A percentile compares a stretch with the other conserved stretches of the same genome.
phyloP scores from a whole-genome alignment of 495 filamentous ascomycete species.

The Daldinia vernicosa region DNA sequence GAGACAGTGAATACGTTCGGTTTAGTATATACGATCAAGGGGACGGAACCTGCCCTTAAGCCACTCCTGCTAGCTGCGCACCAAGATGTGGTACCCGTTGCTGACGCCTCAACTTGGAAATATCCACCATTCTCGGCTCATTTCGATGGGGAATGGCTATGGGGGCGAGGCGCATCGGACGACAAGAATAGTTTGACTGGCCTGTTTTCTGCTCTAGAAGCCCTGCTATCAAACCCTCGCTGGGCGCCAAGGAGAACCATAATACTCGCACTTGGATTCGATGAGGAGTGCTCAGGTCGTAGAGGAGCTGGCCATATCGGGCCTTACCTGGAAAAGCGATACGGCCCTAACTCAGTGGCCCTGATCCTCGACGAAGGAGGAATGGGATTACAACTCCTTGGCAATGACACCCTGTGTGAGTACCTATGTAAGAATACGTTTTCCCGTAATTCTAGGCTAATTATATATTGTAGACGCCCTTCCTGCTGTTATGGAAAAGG shows the following conservation, averaged over 20 bases:
- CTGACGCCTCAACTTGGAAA: conserved; percentile 66
- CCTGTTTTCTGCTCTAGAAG: conserved; percentile 66
- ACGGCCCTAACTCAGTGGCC: conserved; percentile 65
- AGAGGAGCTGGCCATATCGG: conserved; percentile 65
- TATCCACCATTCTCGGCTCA: conserved; percentile 68
- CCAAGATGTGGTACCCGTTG: conserved; percentile 72
- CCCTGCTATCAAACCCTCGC: conserved; percentile 60
- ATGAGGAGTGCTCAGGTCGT: conserved; percentile 70
- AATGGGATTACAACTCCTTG: conserved; percentile 57
- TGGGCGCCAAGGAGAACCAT: conserved; percentile 67
- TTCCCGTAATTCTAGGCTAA: conserved; percentile 52
- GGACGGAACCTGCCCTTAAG: conserved; percentile 61
- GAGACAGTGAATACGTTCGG: conserved; percentile 69
- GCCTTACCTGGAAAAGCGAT: conserved; percentile 57
- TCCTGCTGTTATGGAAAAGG: conserved; percentile 61
- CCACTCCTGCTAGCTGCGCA: conserved; percentile 70
- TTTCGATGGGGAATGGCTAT: conserved; percentile 70
- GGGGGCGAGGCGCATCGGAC: conserved; percentile 69
- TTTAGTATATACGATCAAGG: conserved; percentile 68
- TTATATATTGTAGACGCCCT: conserved; percentile 58
- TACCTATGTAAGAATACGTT: neutral
- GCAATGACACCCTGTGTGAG: conserved; percentile 47
- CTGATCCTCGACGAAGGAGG: conserved; percentile 73
- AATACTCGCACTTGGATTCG: conserved; percentile 71
- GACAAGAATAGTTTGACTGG: conserved; percentile 75